Conservation (phyloP, 225 moss, liverwort and hornwort species). For the Neckera pumila region DNA sequence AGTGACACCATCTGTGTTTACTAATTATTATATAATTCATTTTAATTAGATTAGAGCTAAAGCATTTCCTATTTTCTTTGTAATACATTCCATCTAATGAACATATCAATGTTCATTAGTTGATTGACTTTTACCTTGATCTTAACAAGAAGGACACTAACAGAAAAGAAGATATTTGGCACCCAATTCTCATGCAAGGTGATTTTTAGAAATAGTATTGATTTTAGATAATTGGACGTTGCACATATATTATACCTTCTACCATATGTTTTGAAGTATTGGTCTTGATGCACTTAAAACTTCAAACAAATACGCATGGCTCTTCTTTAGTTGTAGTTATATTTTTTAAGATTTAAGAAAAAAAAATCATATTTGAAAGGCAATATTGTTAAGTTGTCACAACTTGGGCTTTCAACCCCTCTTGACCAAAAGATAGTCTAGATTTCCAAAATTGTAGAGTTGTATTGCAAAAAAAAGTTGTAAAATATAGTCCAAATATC, state of each 20-base stretch:
- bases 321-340: neutral
- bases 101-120: neutral
- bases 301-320: neutral
- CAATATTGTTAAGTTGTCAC: too few relatives aligned
- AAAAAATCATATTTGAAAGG: too few relatives aligned
- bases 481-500: too few relatives aligned
- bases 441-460: too few relatives aligned
- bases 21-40: neutral
- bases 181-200: neutral
- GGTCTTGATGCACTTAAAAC: neutral
- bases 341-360: neutral
- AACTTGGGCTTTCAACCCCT: too few relatives aligned
- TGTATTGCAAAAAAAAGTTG: too few relatives aligned
- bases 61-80: neutral
- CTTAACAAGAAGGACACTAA: neutral
- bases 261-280: neutral
- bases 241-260: neutral
- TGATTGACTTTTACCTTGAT: neutral
- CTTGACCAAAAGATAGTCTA: too few relatives aligned
- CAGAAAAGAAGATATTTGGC: neutral
- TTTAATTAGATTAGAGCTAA: neutral
- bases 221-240: rapidly evolving
- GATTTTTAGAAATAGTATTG: neutral
- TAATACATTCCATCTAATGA: neutral
- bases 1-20: rapidly evolving